Base-by-base conservation (phyloP, 768 basidiomycete species). In the Tulasnella sp. region DNA sequence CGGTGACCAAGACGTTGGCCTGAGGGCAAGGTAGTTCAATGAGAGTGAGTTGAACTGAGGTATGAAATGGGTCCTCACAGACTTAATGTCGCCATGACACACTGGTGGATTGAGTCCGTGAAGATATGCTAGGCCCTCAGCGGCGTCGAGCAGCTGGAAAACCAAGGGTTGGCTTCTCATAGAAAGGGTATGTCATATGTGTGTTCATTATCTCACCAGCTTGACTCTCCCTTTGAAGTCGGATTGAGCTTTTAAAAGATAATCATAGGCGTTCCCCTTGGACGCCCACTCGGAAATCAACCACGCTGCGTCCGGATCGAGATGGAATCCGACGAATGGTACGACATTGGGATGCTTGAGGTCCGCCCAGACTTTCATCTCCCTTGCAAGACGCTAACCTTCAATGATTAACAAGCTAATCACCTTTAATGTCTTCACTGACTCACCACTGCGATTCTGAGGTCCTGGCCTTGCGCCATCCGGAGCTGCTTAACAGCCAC, bases 81-180 rank as follows among this genome's bases (percentile, higher is more conserved):
- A 59, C 72, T 74, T 74, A n/a, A 75, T 67, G 42, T 75, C 75
- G n/a, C 75, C 75, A 62, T 75, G 75, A 9, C 65, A 70, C n/a
- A 75, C 64, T 17, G 75, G 70, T 32, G 73, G 73, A 35, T 39
- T 37, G 22, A 36, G 69, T n/a, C 32, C 72, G 42, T 75, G 75
- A 14, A 75, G 40, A 72, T 75, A 74, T 17, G 26, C 35, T 9
- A 75, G 71, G 12, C 75, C 75, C 37, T 72, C 63, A 7, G 73
- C 73, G 36, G 67, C 59, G 19, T 72, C 73, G 29, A 72, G 66
- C 17, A 75, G 32, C 74, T 75, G 62, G n/a, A n/a, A n/a, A n/a
- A n/a, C n/a, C n/a, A n/a, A n/a, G n/a, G n/a, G n/a, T n/a, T n/a
- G n/a, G n/a, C n/a, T n/a, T n/a, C n/a, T n/a, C n/a, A n/a, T n/a